phyloP scores from a whole-genome alignment of 495 filamentous ascomycete genomes.

The Astrothelium subdiscretum region DNA sequence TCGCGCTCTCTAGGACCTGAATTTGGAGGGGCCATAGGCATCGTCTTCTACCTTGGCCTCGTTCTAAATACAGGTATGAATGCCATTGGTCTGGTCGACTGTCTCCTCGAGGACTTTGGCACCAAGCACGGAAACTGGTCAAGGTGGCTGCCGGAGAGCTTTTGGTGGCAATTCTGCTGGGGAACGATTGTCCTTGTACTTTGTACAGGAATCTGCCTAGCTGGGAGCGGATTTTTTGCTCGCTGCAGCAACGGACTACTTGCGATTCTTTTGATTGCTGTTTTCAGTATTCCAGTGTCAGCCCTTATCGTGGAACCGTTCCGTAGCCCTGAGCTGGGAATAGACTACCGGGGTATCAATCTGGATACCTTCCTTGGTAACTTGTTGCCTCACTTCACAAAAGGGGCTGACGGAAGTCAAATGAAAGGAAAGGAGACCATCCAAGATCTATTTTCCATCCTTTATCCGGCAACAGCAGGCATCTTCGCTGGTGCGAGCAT shows the following conservation, averaged over 20 bases:
- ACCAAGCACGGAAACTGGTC: conserved; percentile 43
- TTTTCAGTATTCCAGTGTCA: conserved; percentile 73
- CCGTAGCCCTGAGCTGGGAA: conserved; percentile 43
- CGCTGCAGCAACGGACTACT: conserved; percentile 72
- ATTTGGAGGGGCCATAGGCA: conserved; percentile 81
- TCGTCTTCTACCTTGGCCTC: conserved; percentile 80
- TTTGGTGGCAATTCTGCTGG: conserved; percentile 73
- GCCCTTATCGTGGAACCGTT: conserved; percentile 57
- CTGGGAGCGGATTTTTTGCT: conserved; percentile 70
- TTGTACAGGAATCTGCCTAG: conserved; percentile 68
- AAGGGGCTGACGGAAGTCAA: conserved; percentile 56
- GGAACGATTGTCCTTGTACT: conserved; percentile 57
- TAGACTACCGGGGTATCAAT: conserved; percentile 68
- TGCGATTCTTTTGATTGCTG: conserved; percentile 58
- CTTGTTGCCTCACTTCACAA: conserved; percentile 55
- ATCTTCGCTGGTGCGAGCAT: conserved; percentile 75
- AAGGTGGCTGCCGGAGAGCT: conserved; percentile 54
- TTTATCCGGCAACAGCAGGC: conserved; percentile 76
- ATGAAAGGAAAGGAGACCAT: conserved; percentile 58
- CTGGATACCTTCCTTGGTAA: conserved; percentile 58
- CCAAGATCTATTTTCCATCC: conserved; percentile 73
- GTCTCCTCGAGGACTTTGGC: conserved; percentile 67
- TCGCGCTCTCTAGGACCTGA: conserved; percentile 78
- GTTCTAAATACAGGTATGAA: conserved; percentile 85
- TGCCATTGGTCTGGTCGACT: conserved; percentile 76